phyloP scores from a whole-genome alignment of 306 rosid species.

The Lathyrus tuberosus region DNA sequence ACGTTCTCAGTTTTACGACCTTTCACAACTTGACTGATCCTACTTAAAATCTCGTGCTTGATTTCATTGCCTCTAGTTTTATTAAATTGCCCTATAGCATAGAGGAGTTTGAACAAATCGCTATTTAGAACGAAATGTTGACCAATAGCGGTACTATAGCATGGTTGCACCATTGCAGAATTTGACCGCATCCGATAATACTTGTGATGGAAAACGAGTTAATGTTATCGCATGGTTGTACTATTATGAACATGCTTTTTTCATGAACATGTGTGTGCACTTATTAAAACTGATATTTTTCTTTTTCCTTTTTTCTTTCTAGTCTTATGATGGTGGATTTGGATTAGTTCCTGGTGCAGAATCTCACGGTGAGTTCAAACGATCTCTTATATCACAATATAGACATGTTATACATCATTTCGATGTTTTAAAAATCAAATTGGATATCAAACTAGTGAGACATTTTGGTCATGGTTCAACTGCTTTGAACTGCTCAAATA shows the following conservation, averaged over 20 bases:
- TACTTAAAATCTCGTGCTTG: too few species aligned
- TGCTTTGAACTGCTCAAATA: background rate
- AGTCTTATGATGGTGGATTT: conserved; percentile 99
- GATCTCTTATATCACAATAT: conserved; percentile 13
- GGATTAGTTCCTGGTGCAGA: conserved; percentile 93
- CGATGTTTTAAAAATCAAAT: background rate
- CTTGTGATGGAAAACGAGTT: conserved; percentile 7
- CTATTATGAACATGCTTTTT: conserved; percentile 7
- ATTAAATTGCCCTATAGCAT: too few species aligned
- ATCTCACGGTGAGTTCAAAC: conserved; percentile 87
- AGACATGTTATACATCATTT: background rate
- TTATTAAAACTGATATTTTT: conserved; percentile 26
- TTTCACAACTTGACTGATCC: too few species aligned
- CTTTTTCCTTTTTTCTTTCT: conserved; percentile 36
- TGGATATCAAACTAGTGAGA: background rate
- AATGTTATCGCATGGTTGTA: background rate
- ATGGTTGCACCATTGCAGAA: too few species aligned
- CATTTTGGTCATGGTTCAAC: background rate
- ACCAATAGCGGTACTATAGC: too few species aligned
- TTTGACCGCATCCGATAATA: background rate
- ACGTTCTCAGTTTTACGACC: too few species aligned
- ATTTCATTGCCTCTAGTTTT: too few species aligned
- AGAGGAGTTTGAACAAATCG: too few species aligned
- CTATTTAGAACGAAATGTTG: too few species aligned
- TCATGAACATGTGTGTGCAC: background rate